Evolutionary conservation across 2,329 filamentous ascomycete species (phyloP), one percentile per base, ranked within the genome.

Genomic region (Pestalotiopsis sp.): DNA sequence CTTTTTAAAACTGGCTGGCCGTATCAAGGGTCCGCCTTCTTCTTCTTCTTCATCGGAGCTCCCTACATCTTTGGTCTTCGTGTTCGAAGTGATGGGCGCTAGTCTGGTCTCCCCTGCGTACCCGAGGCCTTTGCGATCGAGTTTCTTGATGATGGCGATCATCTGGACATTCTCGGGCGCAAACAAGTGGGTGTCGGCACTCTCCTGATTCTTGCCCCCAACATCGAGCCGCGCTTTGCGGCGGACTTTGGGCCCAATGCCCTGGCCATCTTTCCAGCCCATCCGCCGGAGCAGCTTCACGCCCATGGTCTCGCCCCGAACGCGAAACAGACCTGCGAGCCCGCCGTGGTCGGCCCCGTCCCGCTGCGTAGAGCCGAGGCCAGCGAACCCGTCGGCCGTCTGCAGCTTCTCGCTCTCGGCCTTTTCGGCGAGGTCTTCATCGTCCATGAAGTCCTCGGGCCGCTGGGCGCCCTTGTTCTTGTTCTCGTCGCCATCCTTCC

Each of bases 391-490:
- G 66, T 90, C 86, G 0, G 89, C 86, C 0, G 93, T 97, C 74
- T 95, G 88, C 41, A 98, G 82, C 70, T 88, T 88, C 75, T 91
- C 89, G 2, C 92, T 86, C 80, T 97, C 94, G 68, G 92, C 93
- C 0, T 91, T 92, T 78, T 97, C 94, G 6, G 92, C 93, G 41
- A 97, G 84, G 80, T 99, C 96, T 78, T 99, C 96, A 57, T 97
- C 95, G 75, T 99, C 96, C 96, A 99, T 99, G 75, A 95, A 98
- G 77, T 98, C 95, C 79, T 98, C 94, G 0, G 90, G 88, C 62
- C 91, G 89, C 77, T 92, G 90, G 11, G n/a, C 36, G 71, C 86
- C 81, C 20, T 27, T 36, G 31, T 36, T 36, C 31, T 36, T 36
- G 31, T 36, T 45, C 11, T 67, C 58, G 3, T 70, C 58, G 2